A percentile compares a stretch with the other conserved stretches of the same genome.
These are phyloP conservation scores for Colletotrichum acutatum DNA, from an alignment of 2,329 filamentous ascomycete species.

Conservation along the genomic window DNA sequence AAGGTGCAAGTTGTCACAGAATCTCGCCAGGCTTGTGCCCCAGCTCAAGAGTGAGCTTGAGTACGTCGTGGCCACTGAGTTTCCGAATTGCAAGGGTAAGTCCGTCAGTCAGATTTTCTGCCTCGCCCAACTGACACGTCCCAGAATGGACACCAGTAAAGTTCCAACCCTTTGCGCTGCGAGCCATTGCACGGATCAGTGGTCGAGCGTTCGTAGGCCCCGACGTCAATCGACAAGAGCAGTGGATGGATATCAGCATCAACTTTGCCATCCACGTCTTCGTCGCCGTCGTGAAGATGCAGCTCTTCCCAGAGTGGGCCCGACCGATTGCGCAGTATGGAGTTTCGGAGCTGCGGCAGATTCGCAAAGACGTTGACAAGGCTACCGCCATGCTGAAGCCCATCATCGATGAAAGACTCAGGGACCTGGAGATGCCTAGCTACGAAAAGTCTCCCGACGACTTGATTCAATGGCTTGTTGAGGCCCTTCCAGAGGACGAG, in stretches of 20 bases:
- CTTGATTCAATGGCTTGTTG: slow-evolving; percentile 57
- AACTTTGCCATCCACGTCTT: slow-evolving; percentile 63
- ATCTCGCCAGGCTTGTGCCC: slow-evolving; percentile 57
- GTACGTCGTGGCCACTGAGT: slow-evolving; percentile 56
- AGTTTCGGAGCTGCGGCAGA: slow-evolving; percentile 58
- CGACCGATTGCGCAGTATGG: slow-evolving; percentile 58
- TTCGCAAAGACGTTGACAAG: slow-evolving; percentile 53
- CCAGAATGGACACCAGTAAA: slow-evolving; percentile 66
- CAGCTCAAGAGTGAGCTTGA: slow-evolving; percentile 60
- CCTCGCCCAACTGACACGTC: slow-evolving; percentile 11
- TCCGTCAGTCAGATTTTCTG: background rate
- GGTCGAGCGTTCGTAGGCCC: slow-evolving; percentile 64
- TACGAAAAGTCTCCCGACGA: slow-evolving; percentile 52
- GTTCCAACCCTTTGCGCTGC: slow-evolving; percentile 62
- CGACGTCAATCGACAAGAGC: slow-evolving; percentile 60
- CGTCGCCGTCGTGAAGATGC: slow-evolving; percentile 59
- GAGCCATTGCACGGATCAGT: slow-evolving; percentile 63
- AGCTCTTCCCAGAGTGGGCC: slow-evolving; percentile 62
- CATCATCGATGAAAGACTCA: slow-evolving; percentile 57
- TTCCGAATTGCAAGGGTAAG: slow-evolving; percentile 57
- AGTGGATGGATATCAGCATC: slow-evolving; percentile 64
- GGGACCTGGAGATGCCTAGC: slow-evolving; percentile 50
- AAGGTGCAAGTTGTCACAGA: slow-evolving; percentile 59
- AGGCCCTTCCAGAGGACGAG: slow-evolving; percentile 51
- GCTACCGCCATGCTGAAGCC: slow-evolving; percentile 57